Conservation (phyloP, 2,329 filamentous ascomycete species). For the Exophiala sp. region DNA sequence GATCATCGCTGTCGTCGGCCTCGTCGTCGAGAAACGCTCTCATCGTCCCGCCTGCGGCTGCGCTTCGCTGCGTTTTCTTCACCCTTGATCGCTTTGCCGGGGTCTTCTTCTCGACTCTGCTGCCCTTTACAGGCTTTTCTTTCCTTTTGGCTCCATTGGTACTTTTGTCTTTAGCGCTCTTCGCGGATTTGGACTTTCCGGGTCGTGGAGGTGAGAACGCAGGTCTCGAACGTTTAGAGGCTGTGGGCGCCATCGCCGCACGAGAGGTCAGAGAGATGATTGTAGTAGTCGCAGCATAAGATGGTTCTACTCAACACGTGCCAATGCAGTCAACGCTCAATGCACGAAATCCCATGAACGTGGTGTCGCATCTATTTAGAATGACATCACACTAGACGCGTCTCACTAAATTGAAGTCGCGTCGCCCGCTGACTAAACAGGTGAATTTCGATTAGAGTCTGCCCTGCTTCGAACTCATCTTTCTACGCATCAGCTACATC, state of each 20-base stretch:
- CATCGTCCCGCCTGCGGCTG: slow-evolving; percentile 10
- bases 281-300: too few species aligned
- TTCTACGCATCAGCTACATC: too few species aligned
- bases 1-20: slow-evolving; percentile 9
- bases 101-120: background rate
- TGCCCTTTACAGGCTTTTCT: slow-evolving; percentile 10
- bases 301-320: too few species aligned
- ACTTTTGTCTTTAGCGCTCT: slow-evolving; percentile 23
- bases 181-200: slow-evolving; percentile 18
- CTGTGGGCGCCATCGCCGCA: slow-evolving; percentile 24
- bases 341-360: too few species aligned
- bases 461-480: too few species aligned
- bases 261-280: background rate
- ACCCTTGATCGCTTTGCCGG: background rate
- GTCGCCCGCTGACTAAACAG: too few species aligned
- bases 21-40: slow-evolving; percentile 10
- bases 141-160: slow-evolving; percentile 12
- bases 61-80: background rate
- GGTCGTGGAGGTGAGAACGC: slow-evolving; percentile 46
- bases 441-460: too few species aligned
- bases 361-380: too few species aligned
- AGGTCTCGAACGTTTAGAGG: slow-evolving; percentile 38
- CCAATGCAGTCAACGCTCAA: too few species aligned
- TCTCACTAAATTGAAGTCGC: too few species aligned
- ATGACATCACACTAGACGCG: too few species aligned